Conservation (phyloP, 305 asterid species). For the Coffea humblotiana region DNA sequence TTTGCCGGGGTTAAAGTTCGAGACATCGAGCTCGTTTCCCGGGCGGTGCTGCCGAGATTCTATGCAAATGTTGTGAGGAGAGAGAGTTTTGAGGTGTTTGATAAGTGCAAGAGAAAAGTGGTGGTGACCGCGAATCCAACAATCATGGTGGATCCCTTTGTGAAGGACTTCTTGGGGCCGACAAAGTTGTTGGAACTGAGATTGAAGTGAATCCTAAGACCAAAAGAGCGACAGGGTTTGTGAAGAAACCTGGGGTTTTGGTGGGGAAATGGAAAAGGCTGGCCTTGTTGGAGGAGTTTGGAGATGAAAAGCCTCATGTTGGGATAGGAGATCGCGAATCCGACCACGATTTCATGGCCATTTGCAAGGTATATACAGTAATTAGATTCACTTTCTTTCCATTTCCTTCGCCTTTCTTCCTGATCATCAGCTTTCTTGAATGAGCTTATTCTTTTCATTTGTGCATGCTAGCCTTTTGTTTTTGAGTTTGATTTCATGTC, state of each 20-base stretch:
- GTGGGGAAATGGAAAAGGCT: slow-evolving; percentile 85
- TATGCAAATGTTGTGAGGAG: slow-evolving; percentile 73
- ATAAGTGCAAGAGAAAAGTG: slow-evolving; percentile 74
- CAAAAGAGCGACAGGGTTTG: slow-evolving; percentile 87
- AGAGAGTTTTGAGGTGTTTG: slow-evolving; percentile 81
- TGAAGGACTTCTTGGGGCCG: slow-evolving; percentile 79
- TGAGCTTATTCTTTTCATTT: not conserved
- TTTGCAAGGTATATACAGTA: slow-evolving; percentile 59
- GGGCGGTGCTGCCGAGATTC: slow-evolving; percentile 86
- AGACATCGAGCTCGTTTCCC: slow-evolving; percentile 82
- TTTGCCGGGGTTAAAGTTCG: slow-evolving; percentile 72
- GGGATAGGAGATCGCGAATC: slow-evolving; percentile 90
- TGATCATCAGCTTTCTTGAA: not conserved
- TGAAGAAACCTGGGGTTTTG: slow-evolving; percentile 78
- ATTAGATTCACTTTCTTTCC: slow-evolving; percentile 13
- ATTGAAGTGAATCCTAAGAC: slow-evolving; percentile 91
- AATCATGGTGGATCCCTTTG: slow-evolving; percentile 93
- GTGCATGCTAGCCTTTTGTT: not conserved
- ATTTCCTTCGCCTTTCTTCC: not conserved
- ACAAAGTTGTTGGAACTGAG: slow-evolving; percentile 92
- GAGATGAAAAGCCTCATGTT: slow-evolving; percentile 73
- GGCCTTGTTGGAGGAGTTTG: slow-evolving; percentile 75
- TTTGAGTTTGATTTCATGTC: no score
- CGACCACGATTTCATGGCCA: slow-evolving; percentile 95
- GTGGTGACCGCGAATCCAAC: slow-evolving; percentile 94